Evolutionary conservation across 306 rosid species (phyloP).

Genomic region (Prinsepia uniflora): DNA sequence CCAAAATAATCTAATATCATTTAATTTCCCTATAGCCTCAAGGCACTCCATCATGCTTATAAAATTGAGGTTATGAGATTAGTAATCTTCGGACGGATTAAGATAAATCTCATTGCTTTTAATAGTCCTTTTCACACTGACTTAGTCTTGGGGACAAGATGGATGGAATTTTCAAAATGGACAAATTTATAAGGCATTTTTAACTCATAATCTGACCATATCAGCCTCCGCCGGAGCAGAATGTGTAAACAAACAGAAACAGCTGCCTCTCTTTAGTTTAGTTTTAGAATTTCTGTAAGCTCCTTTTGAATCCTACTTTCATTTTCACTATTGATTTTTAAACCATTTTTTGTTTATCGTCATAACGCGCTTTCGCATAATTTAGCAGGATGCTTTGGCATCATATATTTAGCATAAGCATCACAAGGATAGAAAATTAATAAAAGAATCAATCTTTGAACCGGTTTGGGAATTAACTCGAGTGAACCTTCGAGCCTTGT

Average conservation of each 20-base stretch:
- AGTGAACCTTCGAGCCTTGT: not conserved
- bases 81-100: not conserved
- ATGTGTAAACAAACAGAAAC: not conserved
- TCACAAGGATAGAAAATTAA: conserved; percentile 1
- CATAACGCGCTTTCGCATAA: not conserved
- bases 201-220: not conserved
- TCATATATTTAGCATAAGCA: not conserved
- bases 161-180: not conserved
- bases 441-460: not conserved
- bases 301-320: not conserved
- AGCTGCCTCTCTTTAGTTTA: not conserved
- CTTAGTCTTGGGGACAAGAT: not conserved
- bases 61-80: not conserved
- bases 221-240: conserved; percentile 16
- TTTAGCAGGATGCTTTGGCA: not conserved
- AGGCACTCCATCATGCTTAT: not conserved
- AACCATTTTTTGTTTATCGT: not conserved
- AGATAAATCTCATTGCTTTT: not conserved
- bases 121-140: not conserved
- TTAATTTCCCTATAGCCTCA: not conserved
- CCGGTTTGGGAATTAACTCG: conserved; percentile 4
- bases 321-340: not conserved
- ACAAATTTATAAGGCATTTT: not conserved
- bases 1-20: not conserved
- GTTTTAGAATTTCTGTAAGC: not conserved